phyloP scores from a whole-genome alignment of 257 asterid genomes.

The Thymus mandschuricus region DNA sequence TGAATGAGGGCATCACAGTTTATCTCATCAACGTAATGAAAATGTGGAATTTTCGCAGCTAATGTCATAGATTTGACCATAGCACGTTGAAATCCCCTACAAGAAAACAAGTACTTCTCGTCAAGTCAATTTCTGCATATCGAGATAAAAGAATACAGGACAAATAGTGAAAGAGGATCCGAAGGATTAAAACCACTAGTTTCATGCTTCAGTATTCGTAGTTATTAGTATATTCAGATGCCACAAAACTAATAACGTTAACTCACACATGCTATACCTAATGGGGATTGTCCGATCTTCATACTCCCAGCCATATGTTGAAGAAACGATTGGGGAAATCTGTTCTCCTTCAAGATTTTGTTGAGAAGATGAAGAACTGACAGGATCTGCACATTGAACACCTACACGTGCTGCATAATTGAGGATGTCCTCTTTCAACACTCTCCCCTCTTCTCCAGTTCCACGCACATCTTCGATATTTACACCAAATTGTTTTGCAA shows the following conservation, averaged over 20 bases:
- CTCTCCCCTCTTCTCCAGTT: conserved; percentile 76
- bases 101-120: not conserved
- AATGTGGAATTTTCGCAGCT: conserved; percentile 95
- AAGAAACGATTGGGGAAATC: conserved; percentile 38
- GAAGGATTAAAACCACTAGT: not conserved
- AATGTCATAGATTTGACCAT: conserved; percentile 89
- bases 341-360: conserved; percentile 37
- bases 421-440: conserved; percentile 72
- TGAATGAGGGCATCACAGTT: conserved; percentile 72
- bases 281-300: conserved; percentile 67
- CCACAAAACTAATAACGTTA: not conserved
- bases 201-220: not conserved
- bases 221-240: not conserved
- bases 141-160: no score
- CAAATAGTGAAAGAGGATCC: not conserved
- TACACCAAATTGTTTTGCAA: conserved; percentile 70
- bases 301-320: conserved; percentile 44
- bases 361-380: conserved; percentile 29
- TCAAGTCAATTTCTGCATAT: not conserved
- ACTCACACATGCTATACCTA: conserved; percentile 50
- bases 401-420: conserved; percentile 59
- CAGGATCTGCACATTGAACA: conserved; percentile 39
- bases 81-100: conserved; percentile 97
- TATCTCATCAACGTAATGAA: conserved; percentile 90
- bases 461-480: conserved; percentile 70